Evolutionary conservation across 148 eudicot species (phyloP).

Genomic region (Amaranthus hypochondriacus): DNA sequence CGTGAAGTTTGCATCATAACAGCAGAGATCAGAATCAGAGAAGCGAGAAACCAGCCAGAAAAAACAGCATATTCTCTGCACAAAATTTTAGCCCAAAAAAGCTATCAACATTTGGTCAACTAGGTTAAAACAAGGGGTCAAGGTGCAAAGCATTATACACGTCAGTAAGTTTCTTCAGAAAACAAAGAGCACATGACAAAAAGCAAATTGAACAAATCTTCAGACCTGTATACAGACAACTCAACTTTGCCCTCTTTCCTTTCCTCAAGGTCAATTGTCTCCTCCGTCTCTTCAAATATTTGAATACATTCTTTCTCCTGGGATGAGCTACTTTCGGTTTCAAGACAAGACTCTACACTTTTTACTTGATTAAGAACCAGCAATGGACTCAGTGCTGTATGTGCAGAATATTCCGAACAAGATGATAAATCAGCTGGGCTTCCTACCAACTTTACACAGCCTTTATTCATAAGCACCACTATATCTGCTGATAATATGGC

Average conservation of each 20-base stretch:
- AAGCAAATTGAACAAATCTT: constrained; percentile 2
- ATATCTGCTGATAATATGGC: constrained; percentile 81
- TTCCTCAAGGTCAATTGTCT: constrained; percentile 48
- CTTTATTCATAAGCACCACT: constrained; percentile 77
- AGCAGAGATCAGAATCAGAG: constrained; percentile 65
- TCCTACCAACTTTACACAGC: constrained; percentile 68
- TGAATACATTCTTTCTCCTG: constrained; percentile 33
- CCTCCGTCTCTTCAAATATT: constrained; percentile 39
- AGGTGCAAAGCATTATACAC: not conserved
- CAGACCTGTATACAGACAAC: constrained; percentile 63
- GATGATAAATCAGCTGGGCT: constrained; percentile 56
- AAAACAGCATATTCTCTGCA: constrained; percentile 88
- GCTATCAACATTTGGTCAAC: not conserved
- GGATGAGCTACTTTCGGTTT: constrained; percentile 18
- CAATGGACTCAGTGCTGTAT: constrained; percentile 29
- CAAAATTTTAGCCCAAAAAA: constrained; percentile 12
- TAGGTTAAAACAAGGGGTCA: not conserved
- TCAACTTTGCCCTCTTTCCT: constrained; percentile 95
- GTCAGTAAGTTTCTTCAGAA: not conserved
- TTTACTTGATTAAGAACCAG: constrained; percentile 30
- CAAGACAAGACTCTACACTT: constrained; percentile 21
- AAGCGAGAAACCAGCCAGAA: constrained; percentile 72
- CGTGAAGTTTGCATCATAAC: constrained; percentile 92
- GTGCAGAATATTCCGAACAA: constrained; percentile 34
- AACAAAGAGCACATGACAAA: not conserved